Evolutionary conservation across 2,329 filamentous ascomycete genomes (phyloP), one percentile per base, ranked within the genome.

Genomic region (Botryosphaeria dothidea): DNA sequence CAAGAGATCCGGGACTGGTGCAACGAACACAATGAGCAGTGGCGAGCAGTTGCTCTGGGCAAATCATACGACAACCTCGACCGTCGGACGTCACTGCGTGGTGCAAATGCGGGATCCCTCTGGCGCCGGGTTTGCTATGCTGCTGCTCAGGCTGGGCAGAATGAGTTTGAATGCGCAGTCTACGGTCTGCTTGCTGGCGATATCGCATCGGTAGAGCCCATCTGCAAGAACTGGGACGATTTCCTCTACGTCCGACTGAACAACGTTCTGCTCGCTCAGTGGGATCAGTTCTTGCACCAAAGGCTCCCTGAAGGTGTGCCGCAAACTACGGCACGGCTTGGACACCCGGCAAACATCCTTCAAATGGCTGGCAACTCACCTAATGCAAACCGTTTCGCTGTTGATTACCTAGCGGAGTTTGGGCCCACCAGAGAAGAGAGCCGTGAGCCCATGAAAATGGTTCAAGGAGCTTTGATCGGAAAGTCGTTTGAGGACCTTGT

Each of bases 161-260:
- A 91, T 70, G 86, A 90, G 60, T 94, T 93, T 72, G 93, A 99
- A 78, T 87, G 89, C 64, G 95, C 94, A 19, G 92, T 97, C 0
- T 97, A 97, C 74, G 94, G 92, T 29, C 80, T 97, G 13, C 83
- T 99, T n/a, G 90, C 91, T 46, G 95, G 95, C 57, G 92, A 97
- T 73, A 85, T 93, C 57, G 80, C 86, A 41, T 91, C 90, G 60
- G 92, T 96, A 11, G 88, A 92, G 72, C 86, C 87, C 68, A 88
- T 94, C 43, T 93, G 92, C 74, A 84, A 86, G 58, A 88, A 85
- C 23, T 96, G 93, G 90, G 92, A 97, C 69, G 94, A 98, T 72
- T 88, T 90, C 71, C 83, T 97, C 19, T 97, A 95, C 76, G 89
- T 90, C 38, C 88, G 93, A 74, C 95, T 95, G 81, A 97, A 96